phyloP scores from a whole-genome alignment of 2,329 filamentous ascomycete species.

The Elsinoe arachidis region DNA sequence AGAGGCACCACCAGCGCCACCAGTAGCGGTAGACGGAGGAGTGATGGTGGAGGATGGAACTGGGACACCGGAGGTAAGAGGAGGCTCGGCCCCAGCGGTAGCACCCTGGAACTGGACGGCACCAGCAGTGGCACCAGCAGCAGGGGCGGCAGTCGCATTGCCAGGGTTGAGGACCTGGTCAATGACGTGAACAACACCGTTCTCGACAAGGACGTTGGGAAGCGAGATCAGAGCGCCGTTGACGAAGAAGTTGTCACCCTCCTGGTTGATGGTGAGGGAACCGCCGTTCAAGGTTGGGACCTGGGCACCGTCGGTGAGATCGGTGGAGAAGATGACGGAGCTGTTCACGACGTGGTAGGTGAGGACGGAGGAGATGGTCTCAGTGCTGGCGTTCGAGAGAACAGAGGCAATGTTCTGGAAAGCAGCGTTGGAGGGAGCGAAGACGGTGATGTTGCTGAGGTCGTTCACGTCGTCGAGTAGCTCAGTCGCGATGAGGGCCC shows the following conservation, averaged over 20 bases:
- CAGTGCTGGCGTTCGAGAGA: slow-evolving; percentile 38
- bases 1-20: not conserved
- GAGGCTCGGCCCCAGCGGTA: not conserved
- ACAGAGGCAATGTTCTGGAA: slow-evolving; percentile 50
- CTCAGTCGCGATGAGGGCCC: slow-evolving; percentile 33
- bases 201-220: slow-evolving; percentile 35
- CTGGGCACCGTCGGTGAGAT: slow-evolving; percentile 13
- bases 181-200: slow-evolving; percentile 43
- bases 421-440: slow-evolving; percentile 53
- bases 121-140: slow-evolving; percentile 7
- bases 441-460: slow-evolving; percentile 50
- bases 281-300: slow-evolving; percentile 31
- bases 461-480: slow-evolving; percentile 35
- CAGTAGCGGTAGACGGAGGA: not conserved
- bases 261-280: slow-evolving; percentile 33
- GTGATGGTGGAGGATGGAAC: slow-evolving; percentile 1
- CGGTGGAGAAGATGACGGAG: slow-evolving; percentile 41
- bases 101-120: slow-evolving; percentile 1
- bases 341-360: slow-evolving; percentile 56
- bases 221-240: slow-evolving; percentile 36
- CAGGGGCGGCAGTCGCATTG: slow-evolving; percentile 10
- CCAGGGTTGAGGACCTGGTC: slow-evolving; percentile 30
- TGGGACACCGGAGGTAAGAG: slow-evolving; percentile 6
- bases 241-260: slow-evolving; percentile 32
- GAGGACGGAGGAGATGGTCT: slow-evolving; percentile 46